These are phyloP conservation scores for Yamagishiella unicocca DNA, from an alignment of 139 green algal genomes.

Conservation along the genomic window DNA sequence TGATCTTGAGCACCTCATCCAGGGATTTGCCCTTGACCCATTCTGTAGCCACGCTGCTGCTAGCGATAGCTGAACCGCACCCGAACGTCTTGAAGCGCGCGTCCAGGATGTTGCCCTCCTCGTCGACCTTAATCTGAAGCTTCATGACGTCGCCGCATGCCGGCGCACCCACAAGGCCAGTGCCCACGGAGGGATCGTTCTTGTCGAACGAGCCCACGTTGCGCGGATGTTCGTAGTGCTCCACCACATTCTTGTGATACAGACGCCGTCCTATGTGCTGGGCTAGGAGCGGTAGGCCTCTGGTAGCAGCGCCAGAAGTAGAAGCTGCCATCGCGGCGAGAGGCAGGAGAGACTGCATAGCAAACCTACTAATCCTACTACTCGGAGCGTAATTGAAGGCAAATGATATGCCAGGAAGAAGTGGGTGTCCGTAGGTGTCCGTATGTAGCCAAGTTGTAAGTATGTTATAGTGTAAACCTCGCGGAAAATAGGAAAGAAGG, in stretches of 20 bases:
- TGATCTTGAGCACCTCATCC: slow-evolving; percentile 92
- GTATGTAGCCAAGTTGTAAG: too few relatives aligned
- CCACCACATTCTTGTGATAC: slow-evolving; percentile 96
- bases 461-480: too few relatives aligned
- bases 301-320: not conserved
- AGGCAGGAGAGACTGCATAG: slow-evolving; percentile 28
- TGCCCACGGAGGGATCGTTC: slow-evolving; percentile 91
- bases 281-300: not conserved
- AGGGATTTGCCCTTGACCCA: slow-evolving; percentile 93
- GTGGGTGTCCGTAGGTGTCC: too few relatives aligned
- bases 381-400: too few relatives aligned
- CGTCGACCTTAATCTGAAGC: slow-evolving; percentile 96
- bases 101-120: slow-evolving; percentile 95
- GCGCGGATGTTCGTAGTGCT: slow-evolving; percentile 97
- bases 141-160: slow-evolving; percentile 99
- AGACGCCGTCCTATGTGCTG: slow-evolving; percentile 22
- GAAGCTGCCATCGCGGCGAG: slow-evolving; percentile 19
- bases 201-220: slow-evolving; percentile 99
- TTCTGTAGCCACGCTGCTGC: slow-evolving; percentile 95
- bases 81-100: slow-evolving; percentile 99
- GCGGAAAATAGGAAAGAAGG: too few relatives aligned
- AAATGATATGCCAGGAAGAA: too few relatives aligned
- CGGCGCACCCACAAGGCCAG: slow-evolving; percentile 89
- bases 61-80: slow-evolving; percentile 97
- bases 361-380: slow-evolving; percentile 22